phyloP scores from a whole-genome alignment of 148 eudicot genomes.

The Vaccinium corymbosum region DNA sequence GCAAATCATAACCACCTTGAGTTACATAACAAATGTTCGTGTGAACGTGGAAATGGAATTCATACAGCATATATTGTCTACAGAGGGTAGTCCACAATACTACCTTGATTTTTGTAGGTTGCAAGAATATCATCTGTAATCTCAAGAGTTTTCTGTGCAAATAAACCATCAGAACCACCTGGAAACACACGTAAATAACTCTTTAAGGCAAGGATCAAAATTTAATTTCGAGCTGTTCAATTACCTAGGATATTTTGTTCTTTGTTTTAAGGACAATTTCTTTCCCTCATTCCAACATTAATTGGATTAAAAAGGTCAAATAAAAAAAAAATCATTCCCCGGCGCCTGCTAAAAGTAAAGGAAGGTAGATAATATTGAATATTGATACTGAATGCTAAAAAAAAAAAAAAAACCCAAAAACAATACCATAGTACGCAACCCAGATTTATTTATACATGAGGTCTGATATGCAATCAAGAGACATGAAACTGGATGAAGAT shows the following conservation, averaged over 20 bases:
- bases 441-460: neutral
- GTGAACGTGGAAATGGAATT: neutral
- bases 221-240: neutral
- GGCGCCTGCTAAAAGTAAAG: neutral
- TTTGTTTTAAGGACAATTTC: neutral
- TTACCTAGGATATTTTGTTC: neutral
- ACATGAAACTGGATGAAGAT: neutral
- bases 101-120: conserved; percentile 94
- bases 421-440: neutral
- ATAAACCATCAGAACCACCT: conserved; percentile 98
- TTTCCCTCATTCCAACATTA: neutral
- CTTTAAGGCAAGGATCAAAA: neutral
- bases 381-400: neutral
- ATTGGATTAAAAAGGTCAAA: neutral
- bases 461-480: neutral
- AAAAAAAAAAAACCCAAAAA: neutral
- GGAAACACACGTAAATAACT: conserved; percentile 21
- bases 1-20: conserved; percentile 81
- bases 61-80: neutral
- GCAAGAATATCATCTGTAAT: conserved; percentile 79
- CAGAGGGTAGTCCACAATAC: neutral
- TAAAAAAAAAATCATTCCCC: neutral
- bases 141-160: conserved; percentile 83
- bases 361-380: neutral
- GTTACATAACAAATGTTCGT: neutral